These are phyloP conservation scores for Myrica gale DNA, from an alignment of 306 rosid genomes.

Conservation along the genomic window DNA sequence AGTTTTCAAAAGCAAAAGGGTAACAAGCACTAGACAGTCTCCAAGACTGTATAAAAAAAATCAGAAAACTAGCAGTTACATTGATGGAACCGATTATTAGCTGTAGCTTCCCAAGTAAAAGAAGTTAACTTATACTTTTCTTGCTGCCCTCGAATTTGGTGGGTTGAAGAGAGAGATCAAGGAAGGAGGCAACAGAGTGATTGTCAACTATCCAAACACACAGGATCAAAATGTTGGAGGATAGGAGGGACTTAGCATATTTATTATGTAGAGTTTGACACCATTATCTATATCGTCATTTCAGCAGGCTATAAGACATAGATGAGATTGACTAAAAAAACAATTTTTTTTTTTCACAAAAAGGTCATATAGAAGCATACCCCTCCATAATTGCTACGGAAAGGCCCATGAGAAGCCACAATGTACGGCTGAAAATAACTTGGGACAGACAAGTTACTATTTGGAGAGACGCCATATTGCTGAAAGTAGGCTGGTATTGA, in stretches of 20 bases:
- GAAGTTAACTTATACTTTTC: background rate
- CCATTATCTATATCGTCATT: background rate
- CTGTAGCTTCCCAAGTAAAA: background rate
- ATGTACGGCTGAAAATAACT: conserved; percentile 92
- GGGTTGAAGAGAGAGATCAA: background rate
- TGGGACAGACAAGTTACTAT: conserved; percentile 74
- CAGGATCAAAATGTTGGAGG: background rate
- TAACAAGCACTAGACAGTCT: background rate
- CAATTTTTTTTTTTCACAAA: background rate
- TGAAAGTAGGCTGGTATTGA: conserved; percentile 96
- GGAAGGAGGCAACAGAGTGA: background rate
- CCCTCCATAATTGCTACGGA: conserved; percentile 79
- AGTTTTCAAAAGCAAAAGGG: conserved; percentile 14
- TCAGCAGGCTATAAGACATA: background rate
- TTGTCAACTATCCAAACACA: background rate
- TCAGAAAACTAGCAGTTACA: background rate
- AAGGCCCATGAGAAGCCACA: conserved; percentile 93
- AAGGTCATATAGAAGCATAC: conserved; percentile 44
- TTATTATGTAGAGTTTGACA: background rate
- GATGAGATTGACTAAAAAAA: background rate
- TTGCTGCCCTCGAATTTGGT: background rate
- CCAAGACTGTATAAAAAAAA: background rate
- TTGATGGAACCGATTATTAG: background rate
- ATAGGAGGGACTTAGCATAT: background rate
- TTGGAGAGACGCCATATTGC: conserved; percentile 85